These are phyloP conservation scores for Camelina laxa DNA, from an alignment of 345 rosid species.

Conservation along the genomic window DNA sequence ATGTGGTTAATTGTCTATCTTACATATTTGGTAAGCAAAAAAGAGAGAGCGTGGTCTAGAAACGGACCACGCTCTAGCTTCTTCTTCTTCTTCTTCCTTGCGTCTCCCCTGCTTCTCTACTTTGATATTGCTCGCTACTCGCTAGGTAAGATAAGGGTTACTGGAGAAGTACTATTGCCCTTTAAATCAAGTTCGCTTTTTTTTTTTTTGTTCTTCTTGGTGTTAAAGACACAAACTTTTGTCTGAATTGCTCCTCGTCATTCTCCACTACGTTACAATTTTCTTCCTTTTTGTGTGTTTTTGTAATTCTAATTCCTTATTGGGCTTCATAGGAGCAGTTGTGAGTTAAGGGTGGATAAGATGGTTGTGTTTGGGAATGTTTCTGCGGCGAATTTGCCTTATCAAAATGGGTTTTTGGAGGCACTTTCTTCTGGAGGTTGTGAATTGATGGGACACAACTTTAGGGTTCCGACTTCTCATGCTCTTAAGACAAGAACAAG, in stretches of 20 bases:
- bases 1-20: slow-evolving; percentile 9
- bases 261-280: not conserved
- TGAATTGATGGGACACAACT: slow-evolving; percentile 54
- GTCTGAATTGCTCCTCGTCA: not conserved
- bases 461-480: slow-evolving; percentile 48
- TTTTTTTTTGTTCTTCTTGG: not conserved
- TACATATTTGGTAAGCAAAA: not conserved
- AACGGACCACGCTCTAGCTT: slow-evolving; percentile 20
- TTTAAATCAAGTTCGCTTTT: not conserved
- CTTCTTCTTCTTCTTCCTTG: slow-evolving; percentile 6
- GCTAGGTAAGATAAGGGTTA: slow-evolving; percentile 29
- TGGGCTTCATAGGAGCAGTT: slow-evolving; percentile 12
- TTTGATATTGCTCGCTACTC: not conserved
- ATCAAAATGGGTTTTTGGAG: slow-evolving; percentile 35
- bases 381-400: slow-evolving; percentile 57
- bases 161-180: slow-evolving; percentile 17
- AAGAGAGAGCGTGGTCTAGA: slow-evolving; percentile 2
- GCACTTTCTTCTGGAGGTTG: slow-evolving; percentile 50
- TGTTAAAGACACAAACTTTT: slow-evolving; percentile 8
- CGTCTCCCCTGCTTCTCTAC: not conserved
- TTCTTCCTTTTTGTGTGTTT: not conserved
- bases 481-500: slow-evolving; percentile 44
- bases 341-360: slow-evolving; percentile 13
- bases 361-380: slow-evolving; percentile 61
- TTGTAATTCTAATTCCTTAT: not conserved